Conservation (phyloP, 108 stramenopile species). For the Pseudonitzschia pungens region DNA sequence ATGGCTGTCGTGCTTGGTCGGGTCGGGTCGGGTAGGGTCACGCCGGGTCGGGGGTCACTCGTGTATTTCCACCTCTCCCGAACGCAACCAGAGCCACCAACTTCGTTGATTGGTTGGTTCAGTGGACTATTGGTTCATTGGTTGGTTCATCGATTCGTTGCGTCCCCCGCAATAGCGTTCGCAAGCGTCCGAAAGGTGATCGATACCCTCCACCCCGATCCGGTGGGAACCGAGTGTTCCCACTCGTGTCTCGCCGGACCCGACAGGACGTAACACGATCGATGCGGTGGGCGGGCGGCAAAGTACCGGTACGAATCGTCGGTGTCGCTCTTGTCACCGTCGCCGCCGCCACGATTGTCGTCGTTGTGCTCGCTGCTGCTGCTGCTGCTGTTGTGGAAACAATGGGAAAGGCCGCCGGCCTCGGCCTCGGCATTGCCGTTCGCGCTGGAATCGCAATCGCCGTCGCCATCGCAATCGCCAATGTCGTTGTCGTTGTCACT, state of each 20-base stretch:
- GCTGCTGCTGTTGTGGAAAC: too few species aligned
- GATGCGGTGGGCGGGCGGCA: slow-evolving; percentile 31
- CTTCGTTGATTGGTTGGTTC: too few species aligned
- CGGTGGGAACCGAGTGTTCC: slow-evolving; percentile 44
- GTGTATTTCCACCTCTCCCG: too few species aligned
- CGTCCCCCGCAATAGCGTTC: neutral
- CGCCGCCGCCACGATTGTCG: neutral
- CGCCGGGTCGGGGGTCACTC: too few species aligned
- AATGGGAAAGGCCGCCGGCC: too few species aligned
- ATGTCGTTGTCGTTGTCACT: neutral
- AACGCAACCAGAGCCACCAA: too few species aligned
- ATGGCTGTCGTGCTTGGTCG: too few species aligned
- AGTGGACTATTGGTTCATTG: too few species aligned
- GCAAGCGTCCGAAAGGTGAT: slow-evolving; percentile 39
- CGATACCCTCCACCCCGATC: slow-evolving; percentile 34
- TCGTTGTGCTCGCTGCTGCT: neutral
- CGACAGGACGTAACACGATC: slow-evolving; percentile 37
- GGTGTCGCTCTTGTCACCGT: neutral
- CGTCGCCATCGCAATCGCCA: neutral
- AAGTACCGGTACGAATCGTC: slow-evolving; percentile 15
- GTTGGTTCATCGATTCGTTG: too few species aligned
- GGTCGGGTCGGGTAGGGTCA: too few species aligned
- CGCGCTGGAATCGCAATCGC: neutral
- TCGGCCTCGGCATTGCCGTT: neutral
- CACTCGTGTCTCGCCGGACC: slow-evolving; percentile 34